phyloP scores from a whole-genome alignment of 257 asterid species.

The Apocynum venetum region DNA sequence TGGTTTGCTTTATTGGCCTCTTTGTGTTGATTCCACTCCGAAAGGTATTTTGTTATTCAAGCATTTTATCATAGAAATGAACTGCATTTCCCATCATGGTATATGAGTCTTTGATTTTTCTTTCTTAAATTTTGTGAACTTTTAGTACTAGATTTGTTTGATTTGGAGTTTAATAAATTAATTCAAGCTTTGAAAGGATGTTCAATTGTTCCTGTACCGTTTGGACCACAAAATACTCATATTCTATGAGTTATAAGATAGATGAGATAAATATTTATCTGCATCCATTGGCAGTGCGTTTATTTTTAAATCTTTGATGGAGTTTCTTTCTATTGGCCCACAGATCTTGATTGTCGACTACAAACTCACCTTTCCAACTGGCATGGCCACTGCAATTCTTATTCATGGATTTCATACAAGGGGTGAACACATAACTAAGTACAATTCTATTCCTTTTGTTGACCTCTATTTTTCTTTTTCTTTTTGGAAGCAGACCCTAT shows the following conservation, averaged over 20 bases:
- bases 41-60: conserved; percentile 36
- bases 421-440: conserved; percentile 73
- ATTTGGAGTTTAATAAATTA: no score
- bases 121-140: no score
- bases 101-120: no score
- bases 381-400: conserved; percentile 94
- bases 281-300: not conserved
- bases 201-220: not conserved
- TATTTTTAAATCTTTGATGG: not conserved
- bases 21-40: conserved; percentile 82
- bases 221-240: conserved; percentile 2
- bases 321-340: conserved; percentile 18
- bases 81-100: no score
- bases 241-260: not conserved
- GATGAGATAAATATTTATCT: not conserved
- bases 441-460: not conserved
- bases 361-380: conserved; percentile 88
- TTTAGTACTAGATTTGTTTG: no score
- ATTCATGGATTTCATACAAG: conserved; percentile 79
- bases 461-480: not conserved
- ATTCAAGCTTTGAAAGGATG: no score
- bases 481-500: not conserved
- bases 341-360: conserved; percentile 84
- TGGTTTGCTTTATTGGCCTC: conserved; percentile 78
- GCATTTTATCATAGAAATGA: no score